These are phyloP conservation scores for Hypoxylon sp. DNA, from an alignment of 2,329 filamentous ascomycete genomes.

Conservation along the genomic window DNA sequence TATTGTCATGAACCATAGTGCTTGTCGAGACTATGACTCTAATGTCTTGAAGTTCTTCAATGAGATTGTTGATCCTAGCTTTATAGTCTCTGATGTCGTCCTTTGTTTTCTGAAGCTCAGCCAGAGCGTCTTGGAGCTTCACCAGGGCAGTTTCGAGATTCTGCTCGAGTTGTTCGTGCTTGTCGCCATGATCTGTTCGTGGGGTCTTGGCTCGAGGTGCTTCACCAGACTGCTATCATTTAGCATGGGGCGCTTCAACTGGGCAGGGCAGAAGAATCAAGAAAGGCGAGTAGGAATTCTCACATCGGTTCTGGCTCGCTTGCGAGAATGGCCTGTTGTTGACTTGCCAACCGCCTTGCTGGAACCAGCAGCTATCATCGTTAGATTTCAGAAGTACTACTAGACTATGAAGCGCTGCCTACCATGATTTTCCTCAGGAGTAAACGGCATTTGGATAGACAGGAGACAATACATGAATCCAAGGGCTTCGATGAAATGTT, in stretches of 20 bases:
- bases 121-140: neutral
- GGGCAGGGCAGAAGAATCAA: neutral
- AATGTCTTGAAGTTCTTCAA: neutral
- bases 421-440: neutral
- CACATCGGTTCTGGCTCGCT: slow-evolving; percentile 9
- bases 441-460: slow-evolving; percentile 4
- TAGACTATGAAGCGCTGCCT: neutral
- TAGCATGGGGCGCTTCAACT: neutral
- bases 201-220: slow-evolving; percentile 1
- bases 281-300: neutral
- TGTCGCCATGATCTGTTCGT: neutral
- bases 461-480: neutral
- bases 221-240: neutral
- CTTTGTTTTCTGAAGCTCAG: slow-evolving; percentile 9
- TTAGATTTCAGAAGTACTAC: neutral
- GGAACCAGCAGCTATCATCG: neutral
- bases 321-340: slow-evolving; percentile 1
- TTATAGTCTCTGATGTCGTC: neutral
- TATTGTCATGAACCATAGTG: neutral
- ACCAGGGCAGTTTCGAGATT: neutral
- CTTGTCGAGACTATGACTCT: neutral
- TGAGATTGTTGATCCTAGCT: neutral
- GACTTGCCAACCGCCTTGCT: neutral
- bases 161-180: neutral
- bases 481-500: neutral